A percentile compares a stretch with the other conserved stretches of the same genome.
These are phyloP conservation scores for Discostella stelligeroides DNA, from an alignment of 108 stramenopile species.

Conservation along the genomic window DNA sequence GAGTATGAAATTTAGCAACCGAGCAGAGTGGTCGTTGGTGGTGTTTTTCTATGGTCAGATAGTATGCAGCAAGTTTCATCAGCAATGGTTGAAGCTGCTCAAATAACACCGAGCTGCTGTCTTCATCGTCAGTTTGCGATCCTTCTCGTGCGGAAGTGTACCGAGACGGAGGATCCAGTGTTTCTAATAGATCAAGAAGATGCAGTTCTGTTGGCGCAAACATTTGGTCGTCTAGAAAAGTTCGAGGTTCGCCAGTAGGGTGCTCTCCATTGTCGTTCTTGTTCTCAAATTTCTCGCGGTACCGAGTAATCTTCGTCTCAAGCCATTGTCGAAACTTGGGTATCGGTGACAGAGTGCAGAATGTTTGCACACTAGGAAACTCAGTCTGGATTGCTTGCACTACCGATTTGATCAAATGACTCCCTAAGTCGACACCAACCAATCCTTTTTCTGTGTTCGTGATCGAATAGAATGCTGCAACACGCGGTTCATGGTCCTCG, in stretches of 20 bases:
- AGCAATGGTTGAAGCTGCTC: constrained; percentile 56
- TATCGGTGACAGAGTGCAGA: constrained; percentile 89
- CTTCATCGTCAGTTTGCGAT: constrained; percentile 1
- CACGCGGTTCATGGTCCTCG: constrained; percentile 22
- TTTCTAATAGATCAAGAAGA: constrained; percentile 22
- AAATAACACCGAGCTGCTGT: not conserved
- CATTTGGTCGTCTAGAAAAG: constrained; percentile 37
- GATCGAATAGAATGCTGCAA: constrained; percentile 95
- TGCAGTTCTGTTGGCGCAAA: constrained; percentile 33
- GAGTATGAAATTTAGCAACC: constrained; percentile 85
- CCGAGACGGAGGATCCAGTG: constrained; percentile 22
- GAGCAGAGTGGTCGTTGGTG: constrained; percentile 77
- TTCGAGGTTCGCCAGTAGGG: not conserved
- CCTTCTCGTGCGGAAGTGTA: constrained; percentile 1
- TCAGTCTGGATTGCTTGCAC: constrained; percentile 60
- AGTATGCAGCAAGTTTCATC: constrained; percentile 69
- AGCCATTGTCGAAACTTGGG: constrained; percentile 90
- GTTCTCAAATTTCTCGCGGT: constrained; percentile 13
- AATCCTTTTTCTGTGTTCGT: constrained; percentile 81
- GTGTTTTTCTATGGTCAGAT: constrained; percentile 68
- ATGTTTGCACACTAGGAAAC: constrained; percentile 63
- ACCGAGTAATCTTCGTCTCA: constrained; percentile 52
- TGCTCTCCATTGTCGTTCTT: not conserved
- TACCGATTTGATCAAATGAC: constrained; percentile 85
- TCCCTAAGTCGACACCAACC: constrained; percentile 88